Evolutionary conservation across 148 eudicot genomes (phyloP), one percentile per base, ranked within the genome.

Genomic region (Tetragonia tetragonoides): DNA sequence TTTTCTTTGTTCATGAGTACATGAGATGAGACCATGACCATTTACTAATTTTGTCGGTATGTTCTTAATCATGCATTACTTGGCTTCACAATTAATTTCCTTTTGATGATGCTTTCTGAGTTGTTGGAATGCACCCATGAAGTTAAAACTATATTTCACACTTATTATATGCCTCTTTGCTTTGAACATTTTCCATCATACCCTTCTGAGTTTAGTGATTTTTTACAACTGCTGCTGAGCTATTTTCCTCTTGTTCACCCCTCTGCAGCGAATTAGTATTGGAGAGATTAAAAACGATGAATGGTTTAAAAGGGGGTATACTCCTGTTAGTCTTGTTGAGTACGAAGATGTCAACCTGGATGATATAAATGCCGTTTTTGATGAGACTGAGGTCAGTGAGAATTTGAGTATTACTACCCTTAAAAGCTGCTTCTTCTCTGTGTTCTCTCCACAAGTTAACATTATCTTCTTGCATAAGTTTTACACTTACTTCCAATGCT

Each of bases 271-370:
- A 75, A 93, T 93, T 67, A 87, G 86, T 42, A 90, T 91, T 78
- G 94, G 89, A 75, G 93, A 93, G 39, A 95, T 95, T 72, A 89
- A 87, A 85, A 88, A 86, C 78, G 94, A 95, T 82, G 97, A 93
- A 76, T 95, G 99, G 99, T 95, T 95, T 83, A 82, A 77, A 72
- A 95, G 71, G 84, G 89, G 82, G 59, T 93, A 95, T 80, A 86
- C 82, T 87, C 99, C 99, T 66, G 93, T 83, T 79, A 86, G 77
- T 62, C 81, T 88, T 76, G 63, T 88, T 68, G 97, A 93, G 78
- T 84, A 87, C 77, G 99, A 95, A 93, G 99, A 91, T 80, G 87
- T 95, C 80, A 92, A 95, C 82, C 87, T 95, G 72, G 97, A 95
- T 82, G 99, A 95, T 79, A 84, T 95, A 62, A 88, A 93, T 91